Evolutionary conservation across 257 asterid genomes (phyloP), one percentile per base, ranked within the genome.

Genomic region (Gentiana straminea): DNA sequence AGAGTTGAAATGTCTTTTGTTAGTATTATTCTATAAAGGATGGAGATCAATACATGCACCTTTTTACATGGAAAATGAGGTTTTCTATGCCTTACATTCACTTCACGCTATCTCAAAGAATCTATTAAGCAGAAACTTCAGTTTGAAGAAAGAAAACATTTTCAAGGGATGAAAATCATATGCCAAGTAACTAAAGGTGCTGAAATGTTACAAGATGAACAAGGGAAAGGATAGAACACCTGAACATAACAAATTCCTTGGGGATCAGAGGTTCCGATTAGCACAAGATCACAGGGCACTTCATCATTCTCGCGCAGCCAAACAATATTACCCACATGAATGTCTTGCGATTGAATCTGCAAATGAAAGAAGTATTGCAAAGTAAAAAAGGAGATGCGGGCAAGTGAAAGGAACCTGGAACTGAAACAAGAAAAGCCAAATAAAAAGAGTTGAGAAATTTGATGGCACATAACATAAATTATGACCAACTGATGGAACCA

Each of bases 291-390:
- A 75, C 97, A 92, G 62, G 98, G 97, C 57, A 85, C 94, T 75
- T 92, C 98, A 74, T 92, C 98, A 81, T 92, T 92, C 78, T 92
- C 98, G 32, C 98, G 97, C 63, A 92, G 79, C 98, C 97, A 92
- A 49, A 92, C 96, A 51, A 92, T 72, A 79, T 83, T 85, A 46
- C 98, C 98, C 59, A 88, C 89, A 70, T 63, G 77, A 75, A 92
- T 71, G 60, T 92, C 81, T 79, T 92, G 98, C 52, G 98, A 87
- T 83, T 85, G 90, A 67, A 87, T 76, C 98, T 92, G 68, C 58
- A 72, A 60, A 63, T 15, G 43, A 67, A 59, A 59, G 54, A 58
- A 54, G 55, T 10, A 62, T 57, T 44, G 52, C 58, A 57, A 55
- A 64, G 52, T n/a, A 63, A 67, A 34, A 8, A 37, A 38, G 54